Percentiles rank a stretch among this genome's conserved stretches.
Conservation (phyloP, 257 asterid species). For the Striga asiatica region DNA sequence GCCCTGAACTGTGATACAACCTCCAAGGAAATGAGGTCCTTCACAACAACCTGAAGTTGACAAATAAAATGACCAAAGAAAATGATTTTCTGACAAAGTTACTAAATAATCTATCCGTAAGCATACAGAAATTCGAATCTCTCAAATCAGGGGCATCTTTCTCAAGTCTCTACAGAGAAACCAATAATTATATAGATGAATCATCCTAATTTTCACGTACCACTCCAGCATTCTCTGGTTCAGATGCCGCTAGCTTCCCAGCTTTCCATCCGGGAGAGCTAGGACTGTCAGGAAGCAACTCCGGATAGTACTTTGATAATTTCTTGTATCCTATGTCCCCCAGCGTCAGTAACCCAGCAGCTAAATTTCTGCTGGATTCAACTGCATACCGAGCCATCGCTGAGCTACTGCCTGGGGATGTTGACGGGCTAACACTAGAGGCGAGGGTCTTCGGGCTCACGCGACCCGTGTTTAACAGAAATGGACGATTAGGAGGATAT, state of each 20-base stretch:
- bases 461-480: constrained; percentile 38
- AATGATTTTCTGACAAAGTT: background rate
- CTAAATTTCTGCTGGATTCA: constrained; percentile 54
- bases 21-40: constrained; percentile 51
- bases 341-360: constrained; percentile 47
- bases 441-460: constrained; percentile 48
- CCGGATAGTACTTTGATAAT: constrained; percentile 48
- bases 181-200: background rate
- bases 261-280: constrained; percentile 53
- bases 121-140: no score
- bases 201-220: constrained; percentile 26
- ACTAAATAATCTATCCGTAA: no score
- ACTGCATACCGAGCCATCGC: constrained; percentile 63
- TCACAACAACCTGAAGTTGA: constrained; percentile 45
- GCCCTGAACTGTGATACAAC: constrained; percentile 69
- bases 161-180: constrained; percentile 3
- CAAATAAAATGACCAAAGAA: constrained; percentile 6
- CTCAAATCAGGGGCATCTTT: background rate
- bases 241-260: constrained; percentile 44
- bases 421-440: constrained; percentile 47
- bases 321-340: constrained; percentile 71
- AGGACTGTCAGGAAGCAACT: constrained; percentile 50
- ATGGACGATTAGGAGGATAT: constrained; percentile 54
- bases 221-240: constrained; percentile 64
- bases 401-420: constrained; percentile 52